Evolutionary conservation across 768 basidiomycete species (phyloP).

Genomic region (Boletellus ananas): DNA sequence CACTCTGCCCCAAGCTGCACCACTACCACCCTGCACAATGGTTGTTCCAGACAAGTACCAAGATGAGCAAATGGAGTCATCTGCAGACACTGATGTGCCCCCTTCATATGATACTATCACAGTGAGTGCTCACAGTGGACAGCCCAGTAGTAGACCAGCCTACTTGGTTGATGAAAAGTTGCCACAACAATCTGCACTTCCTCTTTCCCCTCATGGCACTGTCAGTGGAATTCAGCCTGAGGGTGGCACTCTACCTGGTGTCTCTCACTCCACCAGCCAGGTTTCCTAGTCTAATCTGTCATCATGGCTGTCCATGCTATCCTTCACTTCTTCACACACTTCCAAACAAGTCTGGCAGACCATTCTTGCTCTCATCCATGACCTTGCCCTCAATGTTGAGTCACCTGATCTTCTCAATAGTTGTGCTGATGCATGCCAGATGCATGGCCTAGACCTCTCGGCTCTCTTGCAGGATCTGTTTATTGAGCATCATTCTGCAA

Average conservation of each 20-base stretch:
- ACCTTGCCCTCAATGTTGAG: conserved; percentile 39
- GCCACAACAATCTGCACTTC: not conserved
- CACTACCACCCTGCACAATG: conserved; percentile 11
- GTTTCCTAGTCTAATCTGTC: conserved; percentile 1
- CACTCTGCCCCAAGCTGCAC: not conserved
- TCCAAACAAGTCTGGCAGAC: conserved; percentile 51
- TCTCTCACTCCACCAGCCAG: not conserved
- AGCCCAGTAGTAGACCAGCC: not conserved
- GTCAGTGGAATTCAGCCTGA: no score
- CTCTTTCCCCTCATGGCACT: not conserved
- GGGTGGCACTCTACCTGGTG: no score
- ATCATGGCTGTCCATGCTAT: conserved; percentile 17
- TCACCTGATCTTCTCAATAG: conserved; percentile 21
- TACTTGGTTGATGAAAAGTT: conserved; percentile 11
- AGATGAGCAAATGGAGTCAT: conserved; percentile 1
- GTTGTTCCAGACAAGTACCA: conserved; percentile 20
- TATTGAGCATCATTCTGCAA: conserved; percentile 60
- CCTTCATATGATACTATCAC: conserved; percentile 25
- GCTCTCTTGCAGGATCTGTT: conserved; percentile 56
- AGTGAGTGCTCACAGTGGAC: not conserved
- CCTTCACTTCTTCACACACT: conserved; percentile 22
- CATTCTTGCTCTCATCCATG: conserved; percentile 51
- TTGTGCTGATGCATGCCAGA: conserved; percentile 58
- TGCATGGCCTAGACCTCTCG: conserved; percentile 48
- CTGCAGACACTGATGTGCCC: conserved; percentile 15